These are phyloP conservation scores for Hyaloscypha hepaticicola DNA, from an alignment of 495 filamentous ascomycete genomes.

Conservation along the genomic window DNA sequence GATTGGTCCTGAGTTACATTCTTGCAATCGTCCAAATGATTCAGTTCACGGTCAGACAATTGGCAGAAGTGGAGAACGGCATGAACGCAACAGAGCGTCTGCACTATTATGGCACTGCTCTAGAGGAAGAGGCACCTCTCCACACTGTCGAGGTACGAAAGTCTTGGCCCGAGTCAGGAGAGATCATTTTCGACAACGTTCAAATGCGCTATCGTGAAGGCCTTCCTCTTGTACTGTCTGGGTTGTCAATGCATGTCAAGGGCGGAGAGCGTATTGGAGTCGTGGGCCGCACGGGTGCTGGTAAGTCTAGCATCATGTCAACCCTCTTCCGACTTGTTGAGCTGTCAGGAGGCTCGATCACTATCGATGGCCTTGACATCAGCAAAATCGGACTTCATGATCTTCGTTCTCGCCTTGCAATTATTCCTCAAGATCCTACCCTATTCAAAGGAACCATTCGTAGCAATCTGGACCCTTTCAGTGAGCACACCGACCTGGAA, in stretches of 20 bases:
- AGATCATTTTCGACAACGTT: slow-evolving; percentile 81
- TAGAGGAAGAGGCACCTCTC: slow-evolving; percentile 86
- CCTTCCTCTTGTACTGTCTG: slow-evolving; percentile 80
- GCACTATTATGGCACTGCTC: slow-evolving; percentile 83
- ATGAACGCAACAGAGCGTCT: slow-evolving; percentile 96
- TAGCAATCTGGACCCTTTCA: slow-evolving; percentile 89
- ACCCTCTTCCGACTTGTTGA: slow-evolving; percentile 90
- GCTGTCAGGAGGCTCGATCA: slow-evolving; percentile 77
- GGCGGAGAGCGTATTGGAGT: slow-evolving; percentile 92
- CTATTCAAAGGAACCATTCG: slow-evolving; percentile 91
- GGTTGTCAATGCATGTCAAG: slow-evolving; percentile 70
- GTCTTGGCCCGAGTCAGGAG: slow-evolving; percentile 80
- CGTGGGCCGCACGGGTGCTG: slow-evolving; percentile 90
- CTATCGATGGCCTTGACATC: slow-evolving; percentile 90
- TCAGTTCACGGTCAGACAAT: slow-evolving; percentile 89
- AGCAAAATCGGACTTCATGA: slow-evolving; percentile 80
- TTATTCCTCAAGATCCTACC: slow-evolving; percentile 96
- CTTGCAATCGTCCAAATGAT: slow-evolving; percentile 94
- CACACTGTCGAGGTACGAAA: slow-evolving; percentile 64
- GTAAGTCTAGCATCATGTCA: slow-evolving; percentile 93
- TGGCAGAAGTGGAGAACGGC: slow-evolving; percentile 94
- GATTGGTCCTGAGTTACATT: slow-evolving; percentile 89
- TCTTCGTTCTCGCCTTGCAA: slow-evolving; percentile 82
- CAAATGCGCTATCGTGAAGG: slow-evolving; percentile 87
- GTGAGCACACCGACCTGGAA: slow-evolving; percentile 81